Evolutionary conservation across 2,329 filamentous ascomycete species (phyloP).

Genomic region (Grosmannia clavigera): DNA sequence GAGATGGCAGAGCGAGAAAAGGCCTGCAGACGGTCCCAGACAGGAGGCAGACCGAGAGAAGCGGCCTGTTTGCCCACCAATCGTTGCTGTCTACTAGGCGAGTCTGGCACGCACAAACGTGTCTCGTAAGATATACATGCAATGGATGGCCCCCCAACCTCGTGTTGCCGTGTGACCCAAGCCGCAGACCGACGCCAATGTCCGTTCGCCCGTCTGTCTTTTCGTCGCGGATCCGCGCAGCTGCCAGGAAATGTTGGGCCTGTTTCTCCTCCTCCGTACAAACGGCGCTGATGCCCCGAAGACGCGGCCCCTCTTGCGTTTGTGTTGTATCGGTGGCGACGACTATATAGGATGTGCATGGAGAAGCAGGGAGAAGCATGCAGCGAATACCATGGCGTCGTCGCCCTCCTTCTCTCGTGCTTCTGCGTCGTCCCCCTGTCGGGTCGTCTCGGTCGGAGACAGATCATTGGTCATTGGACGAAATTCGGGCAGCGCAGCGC

Average conservation of each 20-base stretch:
- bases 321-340: too few species aligned
- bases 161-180: not conserved
- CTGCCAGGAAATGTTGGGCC: too few species aligned
- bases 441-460: too few species aligned
- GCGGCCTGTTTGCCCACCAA: not conserved
- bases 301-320: too few species aligned
- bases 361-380: too few species aligned
- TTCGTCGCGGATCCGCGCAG: not conserved
- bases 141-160: not conserved
- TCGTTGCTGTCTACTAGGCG: not conserved
- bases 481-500: not conserved
- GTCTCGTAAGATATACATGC: not conserved
- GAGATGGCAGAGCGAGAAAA: not conserved
- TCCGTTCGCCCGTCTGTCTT: not conserved
- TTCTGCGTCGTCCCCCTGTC: too few species aligned
- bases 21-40: not conserved
- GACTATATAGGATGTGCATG: too few species aligned
- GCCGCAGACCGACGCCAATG: not conserved
- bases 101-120: not conserved
- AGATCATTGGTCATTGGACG: too few species aligned
- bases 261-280: too few species aligned
- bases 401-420: too few species aligned
- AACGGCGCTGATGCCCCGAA: too few species aligned
- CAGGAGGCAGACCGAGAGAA: not conserved
- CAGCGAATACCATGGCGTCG: too few species aligned